phyloP scores from a whole-genome alignment of 345 rosid species.

The Populus pruinosa region DNA sequence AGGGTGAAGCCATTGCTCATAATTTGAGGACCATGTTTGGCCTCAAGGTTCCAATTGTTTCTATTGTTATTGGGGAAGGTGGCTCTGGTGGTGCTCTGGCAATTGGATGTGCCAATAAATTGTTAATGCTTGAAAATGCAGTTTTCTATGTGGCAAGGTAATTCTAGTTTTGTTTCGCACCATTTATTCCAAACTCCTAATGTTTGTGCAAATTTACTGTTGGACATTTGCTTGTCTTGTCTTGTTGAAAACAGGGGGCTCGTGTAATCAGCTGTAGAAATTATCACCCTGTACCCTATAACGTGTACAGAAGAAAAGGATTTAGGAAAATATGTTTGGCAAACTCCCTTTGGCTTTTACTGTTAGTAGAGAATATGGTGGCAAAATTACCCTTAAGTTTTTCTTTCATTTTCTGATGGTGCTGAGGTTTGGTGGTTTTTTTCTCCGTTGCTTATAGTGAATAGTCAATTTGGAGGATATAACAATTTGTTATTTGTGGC shows the following conservation, averaged over 20 bases:
- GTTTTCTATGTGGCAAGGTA: slow-evolving; percentile 98
- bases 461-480: background rate
- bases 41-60: slow-evolving; percentile 85
- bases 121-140: slow-evolving; percentile 94
- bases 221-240: background rate
- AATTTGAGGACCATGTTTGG: slow-evolving; percentile 96
- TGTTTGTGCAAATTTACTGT: background rate
- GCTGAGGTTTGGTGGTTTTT: background rate
- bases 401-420: background rate
- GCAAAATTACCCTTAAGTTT: background rate
- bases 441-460: background rate
- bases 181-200: background rate
- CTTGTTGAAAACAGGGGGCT: background rate
- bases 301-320: background rate
- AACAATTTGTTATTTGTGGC: background rate
- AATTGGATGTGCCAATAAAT: slow-evolving; percentile 87
- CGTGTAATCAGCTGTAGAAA: background rate
- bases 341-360: background rate
- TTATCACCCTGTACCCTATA: background rate
- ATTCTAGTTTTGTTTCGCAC: background rate
- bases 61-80: slow-evolving; percentile 97
- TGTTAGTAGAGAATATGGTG: background rate
- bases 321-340: background rate
- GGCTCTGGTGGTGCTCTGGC: slow-evolving; percentile 99
- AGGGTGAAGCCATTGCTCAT: slow-evolving; percentile 98